Evolutionary conservation across 495 filamentous ascomycete species (phyloP), one percentile per base, ranked within the genome.

Genomic region (Neurospora africana): DNA sequence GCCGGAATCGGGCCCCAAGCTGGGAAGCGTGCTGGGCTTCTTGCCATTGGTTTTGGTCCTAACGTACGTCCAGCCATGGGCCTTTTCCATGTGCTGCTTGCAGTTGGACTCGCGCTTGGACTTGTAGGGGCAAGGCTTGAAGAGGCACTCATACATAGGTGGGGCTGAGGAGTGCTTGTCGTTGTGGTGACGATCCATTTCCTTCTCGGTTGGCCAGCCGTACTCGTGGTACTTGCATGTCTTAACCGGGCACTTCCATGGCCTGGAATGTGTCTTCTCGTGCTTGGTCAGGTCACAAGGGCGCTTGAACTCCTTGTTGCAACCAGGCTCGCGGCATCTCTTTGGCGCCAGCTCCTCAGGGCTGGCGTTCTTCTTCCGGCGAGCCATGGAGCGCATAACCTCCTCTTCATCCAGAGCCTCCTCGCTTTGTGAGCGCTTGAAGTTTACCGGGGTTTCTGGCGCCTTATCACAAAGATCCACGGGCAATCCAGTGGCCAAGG

Each of bases 51-150:
- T 93, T 87, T 97, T 97, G 68, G 93, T 93, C 43, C 95, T 91
- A 74, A 92, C 88, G 74, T 99, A 99, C 5, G 85, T 84, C 90
- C 93, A 98, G 58, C 90, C 89, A 77, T 99, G 95, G 0, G 93
- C 90, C 80, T 98, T 99, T 84, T 99, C 95, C 95, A 99, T 99
- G 82, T 99, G 95, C 81, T 99, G 95, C 81, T 98, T 98, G 88
- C 93, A 97, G 82, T 99, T 99, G 80, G 92, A 95, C 83, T 97
- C 92, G 36, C 95, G 91, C 85, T 97, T 98, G 58, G 94, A 97
- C 76, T 92, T 89, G 82, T 98, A 99, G 1, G 91, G 88, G 86
- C 95, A 99, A 23, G 91, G 91, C 73, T 88, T 84, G 81, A 88
- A 98, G n/a, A 87, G 81, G 83, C 95, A 99, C 77, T 90, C 87